These are phyloP conservation scores for Suillus americanus DNA, from an alignment of 768 basidiomycete genomes.

Conservation along the genomic window DNA sequence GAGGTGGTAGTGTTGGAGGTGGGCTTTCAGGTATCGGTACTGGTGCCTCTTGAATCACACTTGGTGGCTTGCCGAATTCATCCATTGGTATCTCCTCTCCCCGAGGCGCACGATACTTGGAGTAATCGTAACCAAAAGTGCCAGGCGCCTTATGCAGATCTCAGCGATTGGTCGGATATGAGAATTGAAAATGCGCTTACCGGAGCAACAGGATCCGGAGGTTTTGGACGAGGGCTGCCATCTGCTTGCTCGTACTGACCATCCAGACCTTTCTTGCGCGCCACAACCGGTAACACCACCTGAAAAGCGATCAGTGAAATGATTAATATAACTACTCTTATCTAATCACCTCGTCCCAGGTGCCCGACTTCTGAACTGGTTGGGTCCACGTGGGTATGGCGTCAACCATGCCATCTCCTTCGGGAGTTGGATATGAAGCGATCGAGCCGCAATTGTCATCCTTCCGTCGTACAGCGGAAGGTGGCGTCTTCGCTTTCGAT, in stretches of 20 bases:
- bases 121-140: constrained; percentile 75
- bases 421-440: constrained; percentile 67
- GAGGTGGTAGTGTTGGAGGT: constrained; percentile 14
- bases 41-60: constrained; percentile 16
- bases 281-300: constrained; percentile 85
- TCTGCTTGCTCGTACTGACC: constrained; percentile 66
- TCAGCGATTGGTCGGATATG: constrained; percentile 9
- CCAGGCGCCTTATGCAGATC: constrained; percentile 61
- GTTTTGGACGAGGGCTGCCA: constrained; percentile 62
- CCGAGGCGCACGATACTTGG: constrained; percentile 61
- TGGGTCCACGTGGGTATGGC: constrained; percentile 86
- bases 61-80: constrained; percentile 56
- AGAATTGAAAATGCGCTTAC: constrained; percentile 1
- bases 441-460: constrained; percentile 55
- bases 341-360: constrained; percentile 72
- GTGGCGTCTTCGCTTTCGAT: constrained; percentile 33
- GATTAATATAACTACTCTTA: constrained; percentile 31
- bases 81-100: constrained; percentile 57
- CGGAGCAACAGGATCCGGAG: constrained; percentile 23
- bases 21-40: constrained; percentile 18
- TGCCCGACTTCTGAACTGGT: constrained; percentile 62
- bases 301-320: constrained; percentile 26
- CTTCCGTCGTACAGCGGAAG: constrained; percentile 33
- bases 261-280: constrained; percentile 77
- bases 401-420: constrained; percentile 56